Evolutionary conservation across 306 rosid genomes (phyloP).

Genomic region (Cicer chorassanicum): DNA sequence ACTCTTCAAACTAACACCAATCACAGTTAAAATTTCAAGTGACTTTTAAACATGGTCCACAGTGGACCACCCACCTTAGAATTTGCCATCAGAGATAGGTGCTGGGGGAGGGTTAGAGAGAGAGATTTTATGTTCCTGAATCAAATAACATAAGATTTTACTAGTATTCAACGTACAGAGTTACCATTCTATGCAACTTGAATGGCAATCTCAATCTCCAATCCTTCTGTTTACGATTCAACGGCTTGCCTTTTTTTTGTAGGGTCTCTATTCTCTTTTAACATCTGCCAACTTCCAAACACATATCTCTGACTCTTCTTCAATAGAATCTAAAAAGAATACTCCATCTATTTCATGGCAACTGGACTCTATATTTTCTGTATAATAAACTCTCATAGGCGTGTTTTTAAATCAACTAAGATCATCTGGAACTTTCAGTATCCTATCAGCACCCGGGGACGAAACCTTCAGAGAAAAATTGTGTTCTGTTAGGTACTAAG

Average conservation of each 20-base stretch:
- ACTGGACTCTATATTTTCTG: slow-evolving; percentile 58
- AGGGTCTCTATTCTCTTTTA: slow-evolving; percentile 79
- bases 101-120: neutral
- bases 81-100: neutral
- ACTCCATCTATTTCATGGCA: slow-evolving; percentile 61
- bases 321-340: slow-evolving; percentile 67
- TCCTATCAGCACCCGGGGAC: slow-evolving; percentile 90
- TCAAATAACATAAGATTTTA: slow-evolving; percentile 45
- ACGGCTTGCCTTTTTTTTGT: slow-evolving; percentile 79
- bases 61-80: too few relatives aligned
- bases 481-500: slow-evolving; percentile 35
- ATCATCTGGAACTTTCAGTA: slow-evolving; percentile 82
- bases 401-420: slow-evolving; percentile 71
- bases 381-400: slow-evolving; percentile 76
- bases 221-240: slow-evolving; percentile 77
- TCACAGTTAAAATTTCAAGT: too few relatives aligned
- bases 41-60: too few relatives aligned
- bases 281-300: slow-evolving; percentile 90
- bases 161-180: slow-evolving; percentile 60
- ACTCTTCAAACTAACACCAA: too few relatives aligned
- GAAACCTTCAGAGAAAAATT: slow-evolving; percentile 67
- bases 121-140: slow-evolving; percentile 34
- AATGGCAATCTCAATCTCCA: slow-evolving; percentile 88
- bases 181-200: slow-evolving; percentile 66
- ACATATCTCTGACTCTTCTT: slow-evolving; percentile 63